Conservation (phyloP, 2,329 filamentous ascomycete genomes). For the Diaporthe vaccinii region DNA sequence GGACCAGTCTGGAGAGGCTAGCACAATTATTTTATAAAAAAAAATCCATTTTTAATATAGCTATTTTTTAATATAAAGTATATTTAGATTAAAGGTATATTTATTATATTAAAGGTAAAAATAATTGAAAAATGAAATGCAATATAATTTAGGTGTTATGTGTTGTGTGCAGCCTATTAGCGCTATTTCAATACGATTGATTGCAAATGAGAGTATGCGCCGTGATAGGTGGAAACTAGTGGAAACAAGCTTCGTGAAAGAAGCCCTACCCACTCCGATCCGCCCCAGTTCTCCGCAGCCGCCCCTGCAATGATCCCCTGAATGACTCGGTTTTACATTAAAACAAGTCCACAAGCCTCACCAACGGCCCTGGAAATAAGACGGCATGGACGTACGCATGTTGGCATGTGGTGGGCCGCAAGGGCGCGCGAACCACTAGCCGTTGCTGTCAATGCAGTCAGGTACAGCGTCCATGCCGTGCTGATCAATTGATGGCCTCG, state of each 20-base stretch:
- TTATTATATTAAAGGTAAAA: no score
- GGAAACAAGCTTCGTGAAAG: slow-evolving; percentile 27
- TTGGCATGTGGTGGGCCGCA: neutral
- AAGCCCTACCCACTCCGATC: neutral
- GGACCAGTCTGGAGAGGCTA: no score
- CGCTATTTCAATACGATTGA: no score
- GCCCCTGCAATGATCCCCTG: slow-evolving; percentile 29
- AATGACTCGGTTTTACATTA: slow-evolving; percentile 30
- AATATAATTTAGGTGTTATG: no score
- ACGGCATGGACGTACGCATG: neutral
- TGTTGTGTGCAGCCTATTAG: no score
- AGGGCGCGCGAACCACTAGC: neutral
- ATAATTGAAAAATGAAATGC: no score
- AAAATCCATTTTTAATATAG: no score
- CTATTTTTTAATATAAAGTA: no score
- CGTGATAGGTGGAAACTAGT: slow-evolving; percentile 22
- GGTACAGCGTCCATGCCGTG: neutral
- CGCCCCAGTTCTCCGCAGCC: neutral
- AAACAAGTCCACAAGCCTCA: slow-evolving; percentile 15
- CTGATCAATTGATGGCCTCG: neutral
- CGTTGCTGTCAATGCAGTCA: neutral
- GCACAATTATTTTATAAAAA: no score
- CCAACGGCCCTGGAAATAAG: neutral
- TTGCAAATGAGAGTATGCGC: no score
- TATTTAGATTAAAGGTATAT: no score